Percentiles rank a stretch among this genome's conserved stretches.
Evolutionary conservation across 768 basidiomycete genomes (phyloP).

Genomic region (Collybiopsis confluens): DNA sequence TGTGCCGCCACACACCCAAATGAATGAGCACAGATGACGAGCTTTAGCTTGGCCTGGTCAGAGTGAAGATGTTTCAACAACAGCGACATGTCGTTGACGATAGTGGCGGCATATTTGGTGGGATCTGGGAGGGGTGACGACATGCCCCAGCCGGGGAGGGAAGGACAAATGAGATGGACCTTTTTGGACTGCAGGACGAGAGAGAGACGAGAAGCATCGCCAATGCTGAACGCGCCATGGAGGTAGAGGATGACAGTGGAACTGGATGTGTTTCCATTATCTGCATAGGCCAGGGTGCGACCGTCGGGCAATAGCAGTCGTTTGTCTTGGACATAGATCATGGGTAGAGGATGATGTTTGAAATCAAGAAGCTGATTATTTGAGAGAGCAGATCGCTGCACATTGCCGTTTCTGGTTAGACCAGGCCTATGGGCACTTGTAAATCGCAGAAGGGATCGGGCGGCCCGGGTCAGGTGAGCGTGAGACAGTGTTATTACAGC

Average conservation of each 20-base stretch:
- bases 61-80: slow-evolving; percentile 51
- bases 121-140: slow-evolving; percentile 37
- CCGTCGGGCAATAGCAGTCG: slow-evolving; percentile 34
- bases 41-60: slow-evolving; percentile 29
- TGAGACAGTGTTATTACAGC: no score
- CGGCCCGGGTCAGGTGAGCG: no score
- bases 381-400: slow-evolving; percentile 4
- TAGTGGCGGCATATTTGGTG: slow-evolving; percentile 33
- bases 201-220: slow-evolving; percentile 32
- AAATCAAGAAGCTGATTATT: background rate
- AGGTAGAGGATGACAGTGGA: slow-evolving; percentile 46
- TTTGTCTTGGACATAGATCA: slow-evolving; percentile 33
- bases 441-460: background rate
- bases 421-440: background rate
- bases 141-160: slow-evolving; percentile 57
- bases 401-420: background rate
- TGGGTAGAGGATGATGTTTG: slow-evolving; percentile 8
- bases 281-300: slow-evolving; percentile 51
- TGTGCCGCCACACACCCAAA: slow-evolving; percentile 53
- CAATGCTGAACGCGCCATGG: slow-evolving; percentile 53
- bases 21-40: slow-evolving; percentile 51
- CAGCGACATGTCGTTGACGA: slow-evolving; percentile 40
- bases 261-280: slow-evolving; percentile 46
- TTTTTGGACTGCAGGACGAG: slow-evolving; percentile 32
- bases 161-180: slow-evolving; percentile 45